A percentile compares a stretch with the other conserved stretches of the same genome.
Evolutionary conservation across 257 asterid species (phyloP).

Genomic region (Lycium barbarum): DNA sequence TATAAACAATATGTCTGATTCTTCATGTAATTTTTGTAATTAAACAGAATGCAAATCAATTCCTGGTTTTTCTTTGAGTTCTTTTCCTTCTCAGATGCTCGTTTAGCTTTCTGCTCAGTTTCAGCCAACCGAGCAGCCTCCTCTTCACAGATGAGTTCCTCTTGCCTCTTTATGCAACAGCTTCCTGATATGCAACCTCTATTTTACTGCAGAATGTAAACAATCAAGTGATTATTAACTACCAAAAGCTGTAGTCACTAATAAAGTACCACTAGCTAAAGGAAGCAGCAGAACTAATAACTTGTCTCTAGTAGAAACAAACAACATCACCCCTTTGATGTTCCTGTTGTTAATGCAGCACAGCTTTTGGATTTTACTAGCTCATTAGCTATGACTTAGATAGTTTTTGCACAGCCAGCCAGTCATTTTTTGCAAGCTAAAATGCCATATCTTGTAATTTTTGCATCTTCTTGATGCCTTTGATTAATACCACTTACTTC

Average conservation of each 20-base stretch:
- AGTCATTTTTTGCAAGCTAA: too few relatives aligned
- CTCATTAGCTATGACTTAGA: too few relatives aligned
- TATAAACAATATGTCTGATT: neutral
- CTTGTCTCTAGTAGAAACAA: neutral
- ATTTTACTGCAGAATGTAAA: constrained; percentile 62
- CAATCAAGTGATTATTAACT: neutral
- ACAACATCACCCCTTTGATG: neutral
- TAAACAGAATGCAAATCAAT: neutral
- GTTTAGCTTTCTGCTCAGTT: constrained; percentile 73
- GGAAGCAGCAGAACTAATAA: neutral
- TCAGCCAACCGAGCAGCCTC: constrained; percentile 90
- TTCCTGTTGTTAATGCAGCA: too few relatives aligned
- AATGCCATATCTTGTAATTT: too few relatives aligned
- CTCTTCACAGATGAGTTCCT: constrained; percentile 95
- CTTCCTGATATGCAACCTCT: constrained; percentile 88
- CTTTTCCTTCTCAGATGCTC: constrained; percentile 73
- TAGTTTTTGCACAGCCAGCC: too few relatives aligned
- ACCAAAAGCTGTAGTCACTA: neutral
- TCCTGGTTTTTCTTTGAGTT: constrained; percentile 73
- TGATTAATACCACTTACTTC: too few relatives aligned
- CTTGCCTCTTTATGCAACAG: constrained; percentile 72
- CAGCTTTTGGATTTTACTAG: too few relatives aligned
- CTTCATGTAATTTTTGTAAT: constrained; percentile 7
- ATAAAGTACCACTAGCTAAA: neutral
- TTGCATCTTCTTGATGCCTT: too few relatives aligned